Percentiles rank a stretch among this genome's conserved stretches.
phyloP scores from a whole-genome alignment of 2,329 filamentous ascomycete species.

The Paracamarosporium sp. region DNA sequence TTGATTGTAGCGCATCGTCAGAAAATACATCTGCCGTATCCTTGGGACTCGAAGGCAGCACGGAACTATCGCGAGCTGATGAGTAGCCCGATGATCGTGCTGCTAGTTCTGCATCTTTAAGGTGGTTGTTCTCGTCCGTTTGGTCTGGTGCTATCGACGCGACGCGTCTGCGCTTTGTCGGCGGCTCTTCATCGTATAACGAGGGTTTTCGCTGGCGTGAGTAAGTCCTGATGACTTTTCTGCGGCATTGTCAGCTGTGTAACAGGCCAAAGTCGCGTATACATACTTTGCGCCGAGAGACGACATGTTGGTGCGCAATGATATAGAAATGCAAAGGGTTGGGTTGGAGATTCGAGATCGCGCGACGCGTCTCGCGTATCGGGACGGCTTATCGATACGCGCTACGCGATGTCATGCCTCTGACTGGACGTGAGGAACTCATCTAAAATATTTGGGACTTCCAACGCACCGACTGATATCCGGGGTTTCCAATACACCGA shows the following conservation, averaged over 20 bases:
- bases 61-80: constrained; percentile 17
- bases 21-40: constrained; percentile 46
- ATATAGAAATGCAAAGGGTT: constrained; percentile 13
- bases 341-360: constrained; percentile 15
- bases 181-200: constrained; percentile 38
- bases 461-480: too few species aligned
- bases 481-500: too few species aligned
- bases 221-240: constrained; percentile 44
- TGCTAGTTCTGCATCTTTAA: constrained; percentile 15
- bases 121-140: constrained; percentile 11
- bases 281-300: constrained; percentile 33
- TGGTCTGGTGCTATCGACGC: constrained; percentile 14
- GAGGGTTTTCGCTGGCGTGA: constrained; percentile 42
- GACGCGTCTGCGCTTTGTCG: constrained; percentile 47
- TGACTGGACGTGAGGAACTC: too few species aligned
- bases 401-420: constrained; percentile 6
- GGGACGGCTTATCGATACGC: constrained; percentile 22
- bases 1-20: constrained; percentile 44
- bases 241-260: constrained; percentile 25
- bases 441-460: too few species aligned
- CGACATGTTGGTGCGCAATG: constrained; percentile 26
- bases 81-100: constrained; percentile 4
- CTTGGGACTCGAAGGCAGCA: constrained; percentile 37
- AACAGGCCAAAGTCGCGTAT: too few species aligned
- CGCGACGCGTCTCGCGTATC: constrained; percentile 28